These are phyloP conservation scores for Fragilaria crotonensis DNA, from an alignment of 108 stramenopile species.

Conservation along the genomic window DNA sequence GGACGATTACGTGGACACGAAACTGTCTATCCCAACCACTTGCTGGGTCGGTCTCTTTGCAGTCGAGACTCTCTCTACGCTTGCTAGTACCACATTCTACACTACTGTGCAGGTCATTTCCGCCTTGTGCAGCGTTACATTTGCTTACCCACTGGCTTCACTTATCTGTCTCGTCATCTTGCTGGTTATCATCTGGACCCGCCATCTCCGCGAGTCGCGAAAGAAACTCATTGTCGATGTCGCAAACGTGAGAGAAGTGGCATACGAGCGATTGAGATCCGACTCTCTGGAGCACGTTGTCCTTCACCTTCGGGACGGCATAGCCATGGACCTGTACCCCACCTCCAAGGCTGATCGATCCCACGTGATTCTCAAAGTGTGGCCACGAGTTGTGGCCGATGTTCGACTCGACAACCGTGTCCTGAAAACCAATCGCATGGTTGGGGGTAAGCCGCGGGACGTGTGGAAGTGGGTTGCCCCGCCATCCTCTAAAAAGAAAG, in stretches of 20 bases:
- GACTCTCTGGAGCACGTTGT: conserved; percentile 8
- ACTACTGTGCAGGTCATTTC: not conserved
- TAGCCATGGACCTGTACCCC: conserved; percentile 11
- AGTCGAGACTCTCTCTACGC: not conserved
- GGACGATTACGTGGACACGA: not conserved
- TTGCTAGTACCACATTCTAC: not conserved
- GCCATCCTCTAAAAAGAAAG: not conserved
- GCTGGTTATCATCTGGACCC: not conserved
- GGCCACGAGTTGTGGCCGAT: conserved; percentile 25
- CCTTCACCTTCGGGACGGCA: conserved; percentile 25
- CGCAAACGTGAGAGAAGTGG: conserved; percentile 12
- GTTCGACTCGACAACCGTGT: conserved; percentile 27
- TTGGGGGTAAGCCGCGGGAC: conserved; percentile 11
- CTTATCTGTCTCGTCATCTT: conserved; percentile 2
- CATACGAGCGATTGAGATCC: conserved; percentile 15
- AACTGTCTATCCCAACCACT: conserved; percentile 1
- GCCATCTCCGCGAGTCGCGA: not conserved
- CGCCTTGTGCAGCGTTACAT: not conserved
- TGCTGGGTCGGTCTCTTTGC: conserved; percentile 3
- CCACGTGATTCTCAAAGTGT: conserved; percentile 16
- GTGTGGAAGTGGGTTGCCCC: conserved; percentile 27
- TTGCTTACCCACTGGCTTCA: conserved; percentile 11
- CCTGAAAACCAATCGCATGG: conserved; percentile 12
- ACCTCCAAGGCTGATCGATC: conserved; percentile 4
- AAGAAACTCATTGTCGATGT: conserved; percentile 9